These are phyloP conservation scores for Physcomitrium patens DNA, from an alignment of 225 moss, liverwort and hornwort genomes.

Conservation along the genomic window DNA sequence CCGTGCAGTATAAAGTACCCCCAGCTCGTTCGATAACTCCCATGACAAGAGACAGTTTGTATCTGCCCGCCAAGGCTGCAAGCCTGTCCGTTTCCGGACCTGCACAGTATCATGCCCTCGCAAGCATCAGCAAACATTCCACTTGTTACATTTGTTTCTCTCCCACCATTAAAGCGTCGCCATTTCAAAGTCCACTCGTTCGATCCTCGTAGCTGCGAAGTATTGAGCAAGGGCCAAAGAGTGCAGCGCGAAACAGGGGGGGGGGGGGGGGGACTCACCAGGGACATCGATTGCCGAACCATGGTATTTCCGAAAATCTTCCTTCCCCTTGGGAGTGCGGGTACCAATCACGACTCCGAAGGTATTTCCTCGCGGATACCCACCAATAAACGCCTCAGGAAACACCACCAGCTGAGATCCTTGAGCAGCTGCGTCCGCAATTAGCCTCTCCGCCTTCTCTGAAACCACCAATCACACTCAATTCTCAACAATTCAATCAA, in stretches of 20 bases:
- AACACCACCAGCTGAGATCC: slow-evolving; percentile 75
- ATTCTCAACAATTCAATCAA: neutral
- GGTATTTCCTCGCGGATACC: slow-evolving; percentile 63
- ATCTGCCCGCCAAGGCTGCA: slow-evolving; percentile 52
- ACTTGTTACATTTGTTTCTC: too few relatives aligned
- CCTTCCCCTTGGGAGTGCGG: slow-evolving; percentile 64
- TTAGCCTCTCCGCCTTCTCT: slow-evolving; percentile 71
- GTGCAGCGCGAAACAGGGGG: neutral
- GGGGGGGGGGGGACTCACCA: slow-evolving; percentile 38
- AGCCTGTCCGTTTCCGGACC: slow-evolving; percentile 74
- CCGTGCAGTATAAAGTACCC: slow-evolving; percentile 66
- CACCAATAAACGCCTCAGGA: slow-evolving; percentile 81
- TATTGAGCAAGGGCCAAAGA: neutral
- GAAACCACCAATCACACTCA: neutral
- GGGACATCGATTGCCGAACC: slow-evolving; percentile 73
- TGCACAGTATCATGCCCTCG: slow-evolving; percentile 31
- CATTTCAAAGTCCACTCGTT: too few relatives aligned
- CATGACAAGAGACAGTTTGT: slow-evolving; percentile 58
- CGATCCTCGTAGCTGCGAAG: neutral
- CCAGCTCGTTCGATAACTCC: slow-evolving; percentile 64
- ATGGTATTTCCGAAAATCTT: slow-evolving; percentile 71
- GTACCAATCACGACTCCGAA: slow-evolving; percentile 68
- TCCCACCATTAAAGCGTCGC: too few relatives aligned
- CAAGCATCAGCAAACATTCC: neutral
- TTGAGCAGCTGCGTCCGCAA: slow-evolving; percentile 58